Evolutionary conservation across 2,329 filamentous ascomycete species (phyloP), one percentile per base, ranked within the genome.

Genomic region (Alternaria angustiovoidea): DNA sequence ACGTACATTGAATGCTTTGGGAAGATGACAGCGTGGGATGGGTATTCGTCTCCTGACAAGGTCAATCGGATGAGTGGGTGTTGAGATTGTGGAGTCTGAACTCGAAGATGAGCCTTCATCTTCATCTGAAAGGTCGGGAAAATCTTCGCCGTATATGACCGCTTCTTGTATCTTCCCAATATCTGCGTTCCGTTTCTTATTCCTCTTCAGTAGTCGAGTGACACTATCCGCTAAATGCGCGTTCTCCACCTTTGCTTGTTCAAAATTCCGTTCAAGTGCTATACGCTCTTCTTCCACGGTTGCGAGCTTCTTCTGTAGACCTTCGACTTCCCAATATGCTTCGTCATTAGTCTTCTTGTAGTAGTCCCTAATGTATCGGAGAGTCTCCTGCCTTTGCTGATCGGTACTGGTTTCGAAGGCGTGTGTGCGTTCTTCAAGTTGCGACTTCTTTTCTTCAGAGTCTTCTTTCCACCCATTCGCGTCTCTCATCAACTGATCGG

Each of bases 351-450:
- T 54, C 5, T 65, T 64, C 9, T 49, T 32, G 30, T 57, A 46
- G 46, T 68, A 68, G 4, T 61, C 52, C 47, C 51, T 46, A 51
- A 67, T 63, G 41, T 64, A 62, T 2, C 30, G 12, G 14, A 53
- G 36, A 16, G 39, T 42, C 14, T 66, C 65, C 2, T 49, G 26
- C 5, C 44, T 24, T 24, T 59, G 51, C 6, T 36, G n/a, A 2
- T 57, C 7, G 14, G 44, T 41, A 12, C 9, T 22, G 1, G 24
- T 18, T 47, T 62, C 61, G 4, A 64, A 57, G 5, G 36, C 62
- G 4, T 6, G 20, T 1, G 12, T 42, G 5, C 53, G 26, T 42
- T 57, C 39, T 8, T 61, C 52, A 9, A 51, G 46, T 26, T 59
- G 51, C 4, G 28, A 16, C 12, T 60, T 51, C 22, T 34, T 46